These are phyloP conservation scores for Gymnopilus junonius DNA, from an alignment of 768 basidiomycete genomes.

Conservation along the genomic window DNA sequence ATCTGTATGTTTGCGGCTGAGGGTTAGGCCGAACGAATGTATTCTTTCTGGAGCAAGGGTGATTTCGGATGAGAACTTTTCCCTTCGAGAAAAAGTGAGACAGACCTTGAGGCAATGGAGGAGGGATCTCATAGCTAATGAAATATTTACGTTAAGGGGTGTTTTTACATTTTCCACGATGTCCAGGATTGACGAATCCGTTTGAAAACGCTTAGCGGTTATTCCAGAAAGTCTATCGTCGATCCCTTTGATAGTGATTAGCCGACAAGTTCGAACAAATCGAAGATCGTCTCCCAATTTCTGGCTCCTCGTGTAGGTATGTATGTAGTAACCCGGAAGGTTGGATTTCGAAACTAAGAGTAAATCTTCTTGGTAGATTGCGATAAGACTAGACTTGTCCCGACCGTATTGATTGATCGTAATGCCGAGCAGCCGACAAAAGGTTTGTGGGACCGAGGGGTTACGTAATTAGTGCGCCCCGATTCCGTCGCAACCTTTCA, in stretches of 20 bases:
- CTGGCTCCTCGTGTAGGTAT: too few relatives aligned
- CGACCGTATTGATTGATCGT: too few relatives aligned
- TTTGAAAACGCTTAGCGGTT: neutral
- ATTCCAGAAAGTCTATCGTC: neutral
- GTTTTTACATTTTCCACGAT: neutral
- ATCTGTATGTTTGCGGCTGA: neutral
- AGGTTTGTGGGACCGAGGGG: too few relatives aligned
- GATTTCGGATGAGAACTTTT: neutral
- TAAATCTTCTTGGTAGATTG: neutral
- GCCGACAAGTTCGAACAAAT: too few relatives aligned
- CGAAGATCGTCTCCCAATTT: too few relatives aligned
- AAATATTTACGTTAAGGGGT: neutral
- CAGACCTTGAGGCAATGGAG: constrained; percentile 1
- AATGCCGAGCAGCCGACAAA: too few relatives aligned
- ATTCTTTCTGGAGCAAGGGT: neutral
- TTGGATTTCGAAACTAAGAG: too few relatives aligned
- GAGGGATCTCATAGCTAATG: neutral
- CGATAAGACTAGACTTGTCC: neutral
- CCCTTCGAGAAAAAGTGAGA: neutral
- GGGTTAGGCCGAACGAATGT: neutral
- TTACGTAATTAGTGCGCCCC: too few relatives aligned
- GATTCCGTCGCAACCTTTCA: neutral
- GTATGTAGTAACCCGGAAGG: too few relatives aligned
- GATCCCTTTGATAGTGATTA: too few relatives aligned
- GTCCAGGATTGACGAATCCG: neutral